These are phyloP conservation scores for Fistulinella cinereoalba DNA, from an alignment of 1,284 basidiomycete genomes.

Conservation along the genomic window DNA sequence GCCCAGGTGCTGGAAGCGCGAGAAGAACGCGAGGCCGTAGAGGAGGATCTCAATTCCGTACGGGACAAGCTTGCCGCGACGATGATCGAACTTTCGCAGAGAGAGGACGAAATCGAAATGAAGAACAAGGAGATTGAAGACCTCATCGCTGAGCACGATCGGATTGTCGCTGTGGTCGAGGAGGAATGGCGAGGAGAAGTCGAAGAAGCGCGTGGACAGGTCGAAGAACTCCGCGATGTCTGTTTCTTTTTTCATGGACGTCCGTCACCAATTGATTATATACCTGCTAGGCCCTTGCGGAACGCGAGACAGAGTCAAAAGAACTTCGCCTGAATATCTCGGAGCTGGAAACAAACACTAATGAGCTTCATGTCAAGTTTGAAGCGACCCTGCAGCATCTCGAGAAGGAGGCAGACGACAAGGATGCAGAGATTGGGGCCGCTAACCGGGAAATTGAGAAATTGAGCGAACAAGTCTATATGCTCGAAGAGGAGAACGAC, in stretches of 20 bases:
- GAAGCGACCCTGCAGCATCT: conserved; percentile 70
- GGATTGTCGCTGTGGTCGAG: conserved; percentile 66
- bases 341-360: conserved; percentile 68
- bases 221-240: conserved; percentile 77
- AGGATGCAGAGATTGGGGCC: conserved; percentile 64
- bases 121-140: conserved; percentile 72
- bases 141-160: conserved; percentile 61
- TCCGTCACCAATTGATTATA: conserved; percentile 5
- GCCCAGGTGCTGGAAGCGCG: conserved; percentile 65
- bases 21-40: conserved; percentile 68
- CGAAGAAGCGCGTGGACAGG: conserved; percentile 64
- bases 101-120: conserved; percentile 78
- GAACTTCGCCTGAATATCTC: conserved; percentile 69
- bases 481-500: conserved; percentile 57
- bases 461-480: conserved; percentile 62
- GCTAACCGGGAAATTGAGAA: conserved; percentile 74
- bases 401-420: conserved; percentile 67
- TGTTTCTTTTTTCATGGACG: conserved; percentile 22
- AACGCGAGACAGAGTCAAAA: conserved; percentile 71
- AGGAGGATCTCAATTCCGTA: conserved; percentile 69
- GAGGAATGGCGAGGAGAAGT: conserved; percentile 78
- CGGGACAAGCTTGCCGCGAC: conserved; percentile 75
- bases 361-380: conserved; percentile 69
- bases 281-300: conserved; percentile 57
- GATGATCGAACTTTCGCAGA: conserved; percentile 77